Conservation (phyloP, 75 land plant genomes). For the Gnetum montanum region DNA sequence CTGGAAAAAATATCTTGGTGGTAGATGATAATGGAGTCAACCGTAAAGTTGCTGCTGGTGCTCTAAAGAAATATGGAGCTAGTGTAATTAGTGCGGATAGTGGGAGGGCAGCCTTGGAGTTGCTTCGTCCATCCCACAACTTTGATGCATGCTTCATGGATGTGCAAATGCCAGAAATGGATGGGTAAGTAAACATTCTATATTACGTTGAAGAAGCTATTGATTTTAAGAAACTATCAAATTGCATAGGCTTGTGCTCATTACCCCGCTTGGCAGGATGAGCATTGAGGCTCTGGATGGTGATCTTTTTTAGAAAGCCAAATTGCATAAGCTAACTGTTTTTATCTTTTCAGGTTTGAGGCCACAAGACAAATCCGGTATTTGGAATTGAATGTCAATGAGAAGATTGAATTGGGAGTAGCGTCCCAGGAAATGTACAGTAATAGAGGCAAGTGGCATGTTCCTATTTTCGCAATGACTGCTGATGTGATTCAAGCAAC, state of each 20-base stretch:
- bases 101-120: slow-evolving; percentile 64
- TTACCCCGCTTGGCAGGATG: no score
- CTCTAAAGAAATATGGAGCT: slow-evolving; percentile 90
- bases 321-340: no score
- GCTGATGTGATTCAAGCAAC: slow-evolving; percentile 55
- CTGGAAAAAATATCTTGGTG: slow-evolving; percentile 65
- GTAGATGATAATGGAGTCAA: slow-evolving; percentile 92
- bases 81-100: slow-evolving; percentile 59
- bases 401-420: slow-evolving; percentile 3
- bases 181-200: slow-evolving; percentile 47
- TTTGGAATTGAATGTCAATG: slow-evolving; percentile 21
- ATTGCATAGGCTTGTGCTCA: no score
- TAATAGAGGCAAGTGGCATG: slow-evolving; percentile 16
- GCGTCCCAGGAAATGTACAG: slow-evolving; percentile 11
- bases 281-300: no score
- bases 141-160: slow-evolving; percentile 99
- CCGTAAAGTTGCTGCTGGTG: slow-evolving; percentile 84
- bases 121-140: slow-evolving; percentile 75
- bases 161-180: slow-evolving; percentile 99
- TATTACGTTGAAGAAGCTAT: no score
- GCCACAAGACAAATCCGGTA: slow-evolving; percentile 36
- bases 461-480: slow-evolving; percentile 52
- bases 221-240: no score
- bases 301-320: no score
- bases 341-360: slow-evolving; percentile 45